These are phyloP conservation scores for Onygenales sp. DNA, from an alignment of 2,329 filamentous ascomycete genomes.

Conservation along the genomic window DNA sequence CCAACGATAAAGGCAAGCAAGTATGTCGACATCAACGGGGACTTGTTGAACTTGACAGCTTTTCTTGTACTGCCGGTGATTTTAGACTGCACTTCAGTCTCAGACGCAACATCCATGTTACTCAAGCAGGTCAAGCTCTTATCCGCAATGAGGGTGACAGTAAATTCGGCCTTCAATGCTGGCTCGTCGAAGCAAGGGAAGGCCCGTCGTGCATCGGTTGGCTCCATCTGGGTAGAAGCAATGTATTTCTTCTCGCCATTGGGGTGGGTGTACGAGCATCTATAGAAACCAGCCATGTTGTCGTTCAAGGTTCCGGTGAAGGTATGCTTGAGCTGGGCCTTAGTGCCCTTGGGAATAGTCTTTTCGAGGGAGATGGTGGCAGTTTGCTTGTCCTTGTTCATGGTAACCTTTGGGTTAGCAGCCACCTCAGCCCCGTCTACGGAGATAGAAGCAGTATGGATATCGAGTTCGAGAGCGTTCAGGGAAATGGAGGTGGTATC, in stretches of 20 bases:
- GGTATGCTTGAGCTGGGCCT: constrained; percentile 66
- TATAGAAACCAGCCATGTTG: constrained; percentile 96
- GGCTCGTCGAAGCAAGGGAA: constrained; percentile 98
- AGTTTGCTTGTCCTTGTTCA: constrained; percentile 71
- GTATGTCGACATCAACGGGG: constrained; percentile 92
- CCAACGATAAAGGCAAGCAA: constrained; percentile 89
- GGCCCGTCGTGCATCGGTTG: constrained; percentile 82
- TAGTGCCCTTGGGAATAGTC: constrained; percentile 61
- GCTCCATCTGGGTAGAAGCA: constrained; percentile 92
- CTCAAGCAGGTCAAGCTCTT: constrained; percentile 84
- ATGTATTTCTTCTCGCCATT: constrained; percentile 73
- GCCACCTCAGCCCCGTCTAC: constrained; percentile 47
- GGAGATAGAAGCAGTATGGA: constrained; percentile 63
- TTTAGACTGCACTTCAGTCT: constrained; percentile 61
- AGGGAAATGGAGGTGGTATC: constrained; percentile 78
- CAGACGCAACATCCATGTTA: constrained; percentile 89
- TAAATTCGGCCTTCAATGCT: constrained; percentile 84
- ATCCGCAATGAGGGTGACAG: constrained; percentile 82
- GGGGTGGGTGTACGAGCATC: constrained; percentile 79
- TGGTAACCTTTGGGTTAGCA: constrained; percentile 57
- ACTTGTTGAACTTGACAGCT: constrained; percentile 84
- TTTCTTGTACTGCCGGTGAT: constrained; percentile 60
- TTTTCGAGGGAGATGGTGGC: constrained; percentile 73
- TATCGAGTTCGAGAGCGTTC: constrained; percentile 78
- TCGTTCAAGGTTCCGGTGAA: constrained; percentile 79